phyloP scores from a whole-genome alignment of 257 asterid genomes.

The Plectranthus barbatus region DNA sequence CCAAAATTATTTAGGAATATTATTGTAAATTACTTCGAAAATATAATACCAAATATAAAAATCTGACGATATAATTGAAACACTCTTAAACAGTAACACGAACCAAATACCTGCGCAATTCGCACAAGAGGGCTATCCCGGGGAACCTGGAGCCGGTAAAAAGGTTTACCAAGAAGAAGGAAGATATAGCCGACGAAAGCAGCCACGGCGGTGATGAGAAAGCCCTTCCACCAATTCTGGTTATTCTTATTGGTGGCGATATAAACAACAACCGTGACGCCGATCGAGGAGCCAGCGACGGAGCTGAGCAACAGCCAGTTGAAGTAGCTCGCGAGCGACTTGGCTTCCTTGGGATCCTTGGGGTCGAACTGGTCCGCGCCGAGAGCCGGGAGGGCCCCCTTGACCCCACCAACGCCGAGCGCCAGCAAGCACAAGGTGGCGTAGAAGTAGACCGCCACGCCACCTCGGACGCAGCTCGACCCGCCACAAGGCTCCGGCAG shows the following conservation, averaged over 20 bases:
- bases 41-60: too few species aligned
- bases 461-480: constrained; percentile 50
- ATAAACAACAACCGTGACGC: constrained; percentile 71
- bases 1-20: too few species aligned
- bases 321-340: constrained; percentile 69
- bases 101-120: constrained; percentile 57
- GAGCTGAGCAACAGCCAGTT: constrained; percentile 63
- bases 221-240: constrained; percentile 79
- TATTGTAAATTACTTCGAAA: too few species aligned
- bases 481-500: constrained; percentile 58
- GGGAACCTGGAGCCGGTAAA: constrained; percentile 53
- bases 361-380: constrained; percentile 86
- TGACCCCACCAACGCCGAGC: constrained; percentile 64
- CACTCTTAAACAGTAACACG: too few species aligned
- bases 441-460: constrained; percentile 53
- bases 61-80: too few species aligned
- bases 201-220: constrained; percentile 37
- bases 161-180: constrained; percentile 46
- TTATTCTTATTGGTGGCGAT: constrained; percentile 47
- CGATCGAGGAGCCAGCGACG: constrained; percentile 44
- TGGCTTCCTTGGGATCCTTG: constrained; percentile 52
- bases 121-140: constrained; percentile 56
- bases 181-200: constrained; percentile 30
- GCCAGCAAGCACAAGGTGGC: constrained; percentile 49
- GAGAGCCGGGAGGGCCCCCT: constrained; percentile 69